Conservation (phyloP, 2,329 filamentous ascomycete species). For the Aspergillus bombycis region DNA sequence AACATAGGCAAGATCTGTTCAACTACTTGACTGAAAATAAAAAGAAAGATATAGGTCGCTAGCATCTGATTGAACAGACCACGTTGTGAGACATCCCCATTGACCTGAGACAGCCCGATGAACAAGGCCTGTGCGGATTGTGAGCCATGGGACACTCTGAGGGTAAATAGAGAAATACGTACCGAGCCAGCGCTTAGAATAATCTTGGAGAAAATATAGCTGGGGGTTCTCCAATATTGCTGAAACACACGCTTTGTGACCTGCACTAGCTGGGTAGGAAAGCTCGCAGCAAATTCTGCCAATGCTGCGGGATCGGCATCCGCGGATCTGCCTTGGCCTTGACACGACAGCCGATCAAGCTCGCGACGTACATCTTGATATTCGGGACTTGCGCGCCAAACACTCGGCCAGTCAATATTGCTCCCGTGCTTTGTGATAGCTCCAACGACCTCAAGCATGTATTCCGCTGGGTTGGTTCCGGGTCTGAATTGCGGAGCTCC, state of each 20-base stretch:
- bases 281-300: conserved; percentile 41
- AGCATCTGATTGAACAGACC: conserved; percentile 85
- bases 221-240: conserved; percentile 85
- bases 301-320: too few species aligned
- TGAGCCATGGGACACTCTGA: too few species aligned
- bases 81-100: conserved; percentile 69
- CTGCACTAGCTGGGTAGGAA: conserved; percentile 62
- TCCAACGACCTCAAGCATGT: conserved; percentile 18
- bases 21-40: conserved; percentile 54
- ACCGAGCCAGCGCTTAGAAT: conserved; percentile 48
- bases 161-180: too few species aligned
- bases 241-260: conserved; percentile 67
- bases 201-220: conserved; percentile 82
- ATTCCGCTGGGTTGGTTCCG: conserved; percentile 70
- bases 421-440: conserved; percentile 62
- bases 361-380: conserved; percentile 47
- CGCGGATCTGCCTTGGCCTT: conserved; percentile 21
- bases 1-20: conserved; percentile 74
- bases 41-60: conserved; percentile 73
- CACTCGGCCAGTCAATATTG: conserved; percentile 54
- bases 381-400: conserved; percentile 61
- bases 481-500: conserved; percentile 55
- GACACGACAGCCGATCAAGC: conserved; percentile 45
- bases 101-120: conserved; percentile 77
- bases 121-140: conserved; percentile 57